Conservation (phyloP, 1,284 basidiomycete species). For the Entoloma clypeatum region DNA sequence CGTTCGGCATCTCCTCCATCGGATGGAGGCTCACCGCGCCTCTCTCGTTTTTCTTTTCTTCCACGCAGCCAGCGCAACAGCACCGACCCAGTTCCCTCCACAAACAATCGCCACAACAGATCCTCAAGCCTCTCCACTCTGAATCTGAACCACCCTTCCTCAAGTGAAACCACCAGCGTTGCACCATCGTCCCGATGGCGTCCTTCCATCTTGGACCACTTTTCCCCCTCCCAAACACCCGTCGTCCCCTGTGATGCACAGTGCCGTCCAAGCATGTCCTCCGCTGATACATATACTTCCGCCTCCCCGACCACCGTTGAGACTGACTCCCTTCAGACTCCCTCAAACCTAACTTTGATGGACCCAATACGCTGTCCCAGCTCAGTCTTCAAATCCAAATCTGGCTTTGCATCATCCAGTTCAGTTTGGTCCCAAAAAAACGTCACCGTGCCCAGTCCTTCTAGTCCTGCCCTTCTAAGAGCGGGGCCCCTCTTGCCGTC, state of each 20-base stretch:
- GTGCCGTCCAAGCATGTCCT: slow-evolving; percentile 66
- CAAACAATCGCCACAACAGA: slow-evolving; percentile 36
- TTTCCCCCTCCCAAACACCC: slow-evolving; percentile 38
- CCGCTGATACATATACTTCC: slow-evolving; percentile 54
- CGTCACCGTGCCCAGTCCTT: slow-evolving; percentile 11
- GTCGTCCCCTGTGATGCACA: slow-evolving; percentile 39
- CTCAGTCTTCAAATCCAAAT: slow-evolving; percentile 34
- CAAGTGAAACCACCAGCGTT: slow-evolving; percentile 23
- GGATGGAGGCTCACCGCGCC: slow-evolving; percentile 31
- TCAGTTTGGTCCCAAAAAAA: slow-evolving; percentile 20
- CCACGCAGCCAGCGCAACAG: slow-evolving; percentile 35
- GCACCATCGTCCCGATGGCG: slow-evolving; percentile 45
- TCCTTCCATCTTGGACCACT: slow-evolving; percentile 58
- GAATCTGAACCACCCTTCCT: slow-evolving; percentile 19
- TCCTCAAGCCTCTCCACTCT: slow-evolving; percentile 42
- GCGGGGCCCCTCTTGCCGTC: slow-evolving; percentile 8
- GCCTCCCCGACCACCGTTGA: slow-evolving; percentile 39
- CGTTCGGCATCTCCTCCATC: slow-evolving; percentile 38
- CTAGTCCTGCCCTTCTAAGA: slow-evolving; percentile 4
- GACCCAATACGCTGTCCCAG: slow-evolving; percentile 45
- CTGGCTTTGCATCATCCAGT: slow-evolving; percentile 20
- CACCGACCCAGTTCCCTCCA: slow-evolving; percentile 23
- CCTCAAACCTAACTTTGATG: slow-evolving; percentile 44
- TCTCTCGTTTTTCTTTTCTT: slow-evolving; percentile 43
- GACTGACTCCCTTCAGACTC: slow-evolving; percentile 37